Evolutionary conservation across 805 yeast genomes (phyloP), one percentile per base, ranked within the genome.

Genomic region (Candida dendrica): DNA sequence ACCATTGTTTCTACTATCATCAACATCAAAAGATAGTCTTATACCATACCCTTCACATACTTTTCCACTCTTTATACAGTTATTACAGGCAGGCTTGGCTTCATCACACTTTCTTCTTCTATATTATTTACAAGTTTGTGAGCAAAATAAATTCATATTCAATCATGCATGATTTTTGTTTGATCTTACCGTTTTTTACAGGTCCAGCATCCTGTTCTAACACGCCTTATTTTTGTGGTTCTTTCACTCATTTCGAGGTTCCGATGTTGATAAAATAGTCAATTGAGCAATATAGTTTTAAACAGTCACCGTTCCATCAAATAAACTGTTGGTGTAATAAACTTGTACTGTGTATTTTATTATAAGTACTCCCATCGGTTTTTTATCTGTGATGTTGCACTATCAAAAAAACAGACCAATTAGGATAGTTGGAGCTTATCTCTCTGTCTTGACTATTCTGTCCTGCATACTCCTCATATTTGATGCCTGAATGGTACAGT

Each of bases 51-150:
- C 80, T 41, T 64, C 78, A 44, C 82, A 76, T 9, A 41, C 43
- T 27, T 72, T 56, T 1, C 74, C 74, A 3, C 68, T 61, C 22
- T 60, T 65, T 3, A 57, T 17, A 46, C 81, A 76, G 50, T 74
- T 76, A 33, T 59, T 55, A 53, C 82, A 76, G 9, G 42, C 47
- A 2, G 82, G 82, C 45, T 71, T 74, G 2, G 64, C 63, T 49
- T 76, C 82, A 50, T 75, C 81, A 52, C 82, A 76, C 47, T 76
- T 76, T 41, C 78, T 57, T 44, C 77, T 69, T 42, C 80, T 69
- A 29, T 15, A 5, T 7, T 1, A 36, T 24, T 11, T 30, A 17
- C 19, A 34, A 27, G 29, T 31, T 15, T 22, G 24, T 22, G 24
- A 22, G 24, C 14, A 22, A 20, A 26, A 9, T 30, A 14, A 8